phyloP scores from a whole-genome alignment of 1,284 basidiomycete species.

The Fistulinella cinereoalba region DNA sequence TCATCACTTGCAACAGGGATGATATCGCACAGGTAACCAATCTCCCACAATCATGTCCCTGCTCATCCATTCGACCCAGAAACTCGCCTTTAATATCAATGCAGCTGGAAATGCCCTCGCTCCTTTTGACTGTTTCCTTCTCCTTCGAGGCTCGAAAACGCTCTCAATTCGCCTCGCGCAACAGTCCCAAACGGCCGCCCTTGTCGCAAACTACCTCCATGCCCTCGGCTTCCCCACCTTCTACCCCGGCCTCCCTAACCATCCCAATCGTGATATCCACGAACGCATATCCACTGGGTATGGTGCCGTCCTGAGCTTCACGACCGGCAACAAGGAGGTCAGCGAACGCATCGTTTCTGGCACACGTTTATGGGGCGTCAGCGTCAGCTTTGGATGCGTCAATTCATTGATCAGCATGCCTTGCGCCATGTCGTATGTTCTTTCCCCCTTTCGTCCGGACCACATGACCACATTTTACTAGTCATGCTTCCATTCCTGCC shows the following conservation, averaged over 20 bases:
- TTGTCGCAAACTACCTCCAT: slow-evolving; percentile 87
- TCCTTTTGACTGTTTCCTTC: slow-evolving; percentile 94
- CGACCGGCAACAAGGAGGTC: slow-evolving; percentile 87
- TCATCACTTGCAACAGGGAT: slow-evolving; percentile 89
- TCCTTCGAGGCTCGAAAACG: slow-evolving; percentile 95
- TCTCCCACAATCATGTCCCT: background rate
- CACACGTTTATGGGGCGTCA: slow-evolving; percentile 95
- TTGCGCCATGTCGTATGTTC: slow-evolving; percentile 94
- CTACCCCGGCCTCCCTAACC: slow-evolving; percentile 87
- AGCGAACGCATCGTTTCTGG: slow-evolving; percentile 93
- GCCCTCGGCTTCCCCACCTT: slow-evolving; percentile 89
- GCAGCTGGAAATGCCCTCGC: slow-evolving; percentile 96
- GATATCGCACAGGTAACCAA: slow-evolving; percentile 79
- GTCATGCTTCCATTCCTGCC: slow-evolving; percentile 96
- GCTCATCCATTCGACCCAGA: slow-evolving; percentile 41
- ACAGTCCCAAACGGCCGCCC: slow-evolving; percentile 82
- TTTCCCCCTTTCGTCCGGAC: slow-evolving; percentile 11
- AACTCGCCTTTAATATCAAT: slow-evolving; percentile 92
- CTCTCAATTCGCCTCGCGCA: slow-evolving; percentile 96
- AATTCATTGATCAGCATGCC: slow-evolving; percentile 99
- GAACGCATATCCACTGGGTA: slow-evolving; percentile 85
- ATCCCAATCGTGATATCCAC: slow-evolving; percentile 87
- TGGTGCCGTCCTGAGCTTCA: slow-evolving; percentile 94
- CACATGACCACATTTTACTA: slow-evolving; percentile 33
- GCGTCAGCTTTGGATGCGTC: slow-evolving; percentile 96